Conservation (phyloP, 31 red algal genomes). For the Odonthalia washingtoniensis region DNA sequence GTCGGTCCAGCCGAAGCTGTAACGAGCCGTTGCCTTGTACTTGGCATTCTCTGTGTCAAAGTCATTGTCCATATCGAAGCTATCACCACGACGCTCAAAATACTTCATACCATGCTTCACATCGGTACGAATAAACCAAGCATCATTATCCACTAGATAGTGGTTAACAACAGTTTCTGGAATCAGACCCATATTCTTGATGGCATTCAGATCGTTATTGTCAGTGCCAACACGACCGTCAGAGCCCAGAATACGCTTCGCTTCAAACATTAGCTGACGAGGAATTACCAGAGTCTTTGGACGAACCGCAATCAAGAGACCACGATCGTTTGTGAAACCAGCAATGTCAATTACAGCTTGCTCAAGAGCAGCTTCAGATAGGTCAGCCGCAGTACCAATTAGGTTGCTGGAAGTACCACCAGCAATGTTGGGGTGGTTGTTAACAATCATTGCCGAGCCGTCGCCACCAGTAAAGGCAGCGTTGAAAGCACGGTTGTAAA, state of each 20-base stretch:
- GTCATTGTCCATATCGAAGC: slow-evolving; percentile 16
- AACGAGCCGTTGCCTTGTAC: slow-evolving; percentile 4
- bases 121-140: slow-evolving; percentile 8
- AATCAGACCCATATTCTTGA: slow-evolving; percentile 3
- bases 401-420: not conserved
- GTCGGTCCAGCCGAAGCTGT: slow-evolving; percentile 13
- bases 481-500: slow-evolving; percentile 13
- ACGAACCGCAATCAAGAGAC: not conserved
- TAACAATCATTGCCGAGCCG: not conserved
- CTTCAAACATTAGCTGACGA: slow-evolving; percentile 4
- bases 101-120: not conserved
- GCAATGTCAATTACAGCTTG: slow-evolving; percentile 13
- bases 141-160: not conserved
- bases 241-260: not conserved
- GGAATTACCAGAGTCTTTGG: not conserved
- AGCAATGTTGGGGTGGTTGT: not conserved
- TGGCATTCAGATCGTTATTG: slow-evolving; percentile 7
- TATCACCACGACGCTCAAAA: not conserved
- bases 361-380: slow-evolving; percentile 16
- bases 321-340: not conserved
- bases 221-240: slow-evolving; percentile 18
- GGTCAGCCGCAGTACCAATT: not conserved
- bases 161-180: not conserved
- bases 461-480: slow-evolving; percentile 18
- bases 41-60: slow-evolving; percentile 23